Evolutionary conservation across 345 rosid species (phyloP).

Genomic region (Hibiscus trionum): DNA sequence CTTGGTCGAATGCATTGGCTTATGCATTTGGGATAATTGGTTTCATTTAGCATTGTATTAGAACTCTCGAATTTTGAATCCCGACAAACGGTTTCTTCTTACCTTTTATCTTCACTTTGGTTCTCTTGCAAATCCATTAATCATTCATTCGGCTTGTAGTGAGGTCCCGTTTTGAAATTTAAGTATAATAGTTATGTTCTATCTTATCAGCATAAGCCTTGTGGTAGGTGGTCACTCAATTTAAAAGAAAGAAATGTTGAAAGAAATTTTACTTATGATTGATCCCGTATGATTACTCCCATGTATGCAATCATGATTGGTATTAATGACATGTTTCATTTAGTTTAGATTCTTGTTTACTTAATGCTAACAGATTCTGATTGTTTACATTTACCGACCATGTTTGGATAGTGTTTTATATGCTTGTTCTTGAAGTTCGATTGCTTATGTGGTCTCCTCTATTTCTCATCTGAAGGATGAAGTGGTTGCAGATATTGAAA

Average conservation of each 20-base stretch:
- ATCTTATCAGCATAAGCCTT: background rate
- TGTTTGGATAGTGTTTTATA: background rate
- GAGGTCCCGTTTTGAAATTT: background rate
- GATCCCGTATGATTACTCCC: background rate
- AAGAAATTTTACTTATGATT: background rate
- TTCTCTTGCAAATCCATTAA: background rate
- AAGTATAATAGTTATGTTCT: background rate
- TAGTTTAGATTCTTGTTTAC: background rate
- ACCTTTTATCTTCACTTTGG: background rate
- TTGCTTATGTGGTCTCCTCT: slow-evolving; percentile 13
- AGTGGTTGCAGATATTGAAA: slow-evolving; percentile 55
- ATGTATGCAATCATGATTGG: background rate
- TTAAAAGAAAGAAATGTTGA: background rate
- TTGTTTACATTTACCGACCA: background rate
- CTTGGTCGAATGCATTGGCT: background rate
- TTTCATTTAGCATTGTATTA: background rate
- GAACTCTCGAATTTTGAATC: background rate
- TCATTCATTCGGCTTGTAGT: background rate
- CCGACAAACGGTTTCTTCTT: background rate
- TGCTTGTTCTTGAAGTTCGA: slow-evolving; percentile 14
- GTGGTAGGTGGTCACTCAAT: background rate
- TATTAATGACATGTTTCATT: background rate
- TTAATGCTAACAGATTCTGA: background rate
- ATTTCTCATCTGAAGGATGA: slow-evolving; percentile 61
- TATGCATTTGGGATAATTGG: background rate